Conservation (phyloP, 108 stramenopile species). For the Discostella pseudostelligera region DNA sequence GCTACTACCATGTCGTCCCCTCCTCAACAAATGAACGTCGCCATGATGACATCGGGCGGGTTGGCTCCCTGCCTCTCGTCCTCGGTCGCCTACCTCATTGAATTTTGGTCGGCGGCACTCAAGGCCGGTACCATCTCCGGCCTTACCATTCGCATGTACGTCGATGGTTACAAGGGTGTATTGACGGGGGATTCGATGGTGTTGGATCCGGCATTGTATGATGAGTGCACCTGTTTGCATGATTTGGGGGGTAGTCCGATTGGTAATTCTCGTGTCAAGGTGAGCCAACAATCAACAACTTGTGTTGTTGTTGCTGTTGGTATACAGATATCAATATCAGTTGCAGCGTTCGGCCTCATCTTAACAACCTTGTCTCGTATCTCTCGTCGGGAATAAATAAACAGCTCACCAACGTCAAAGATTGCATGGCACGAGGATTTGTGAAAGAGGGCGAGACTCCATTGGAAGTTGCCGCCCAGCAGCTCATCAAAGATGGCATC, state of each 20-base stretch:
- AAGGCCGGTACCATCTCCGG: conserved; percentile 70
- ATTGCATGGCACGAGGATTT: conserved; percentile 83
- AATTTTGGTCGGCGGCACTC: conserved; percentile 75
- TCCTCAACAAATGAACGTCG: conserved; percentile 74
- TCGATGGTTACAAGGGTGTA: conserved; percentile 86
- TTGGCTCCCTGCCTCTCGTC: conserved; percentile 87
- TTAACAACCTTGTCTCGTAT: too few relatives aligned
- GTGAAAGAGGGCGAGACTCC: conserved; percentile 76
- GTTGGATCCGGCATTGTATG: conserved; percentile 63
- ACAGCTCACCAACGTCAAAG: conserved; percentile 84
- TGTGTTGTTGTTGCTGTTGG: not conserved
- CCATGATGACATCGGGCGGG: conserved; percentile 90
- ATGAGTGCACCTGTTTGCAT: conserved; percentile 60
- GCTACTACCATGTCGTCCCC: not conserved
- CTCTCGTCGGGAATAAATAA: not conserved
- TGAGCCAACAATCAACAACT: too few relatives aligned
- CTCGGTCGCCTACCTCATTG: conserved; percentile 71
- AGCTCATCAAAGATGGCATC: conserved; percentile 72
- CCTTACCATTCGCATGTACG: conserved; percentile 81
- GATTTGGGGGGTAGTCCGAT: conserved; percentile 85
- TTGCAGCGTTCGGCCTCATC: too few relatives aligned
- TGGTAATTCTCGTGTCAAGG: conserved; percentile 93
- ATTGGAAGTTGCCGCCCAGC: conserved; percentile 83
- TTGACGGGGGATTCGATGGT: conserved; percentile 78
- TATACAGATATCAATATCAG: too few relatives aligned